Evolutionary conservation across 169 alveolate species (phyloP), one percentile per base, ranked within the genome.

Genomic region (Eimeria acervulina): DNA sequence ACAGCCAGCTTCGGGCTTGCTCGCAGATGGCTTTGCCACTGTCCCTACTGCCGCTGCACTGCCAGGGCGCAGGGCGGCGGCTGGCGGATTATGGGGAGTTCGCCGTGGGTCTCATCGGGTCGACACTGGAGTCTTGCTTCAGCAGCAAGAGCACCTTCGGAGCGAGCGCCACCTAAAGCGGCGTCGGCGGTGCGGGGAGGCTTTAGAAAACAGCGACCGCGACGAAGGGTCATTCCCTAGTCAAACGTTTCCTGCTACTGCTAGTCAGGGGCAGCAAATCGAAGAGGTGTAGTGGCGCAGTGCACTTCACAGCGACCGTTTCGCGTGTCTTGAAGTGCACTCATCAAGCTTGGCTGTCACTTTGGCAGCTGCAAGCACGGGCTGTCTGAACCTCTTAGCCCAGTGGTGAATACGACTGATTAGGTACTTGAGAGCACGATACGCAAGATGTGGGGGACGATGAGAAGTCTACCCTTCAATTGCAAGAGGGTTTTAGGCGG

Each of bases 111-210:
- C 93, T 15, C 93, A 59, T 36, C 81, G 81, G 36, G 66, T 13
- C 21, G 93, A 55, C 40, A 52, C 33, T 10, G 52, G 52, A 10
- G 44, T 36, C 66, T 17, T 28, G 44, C 13, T 28, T 21, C 93
- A 87, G 59, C 74, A 26, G n/a, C 76, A 84, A 33, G 90, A 80
- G 28, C 51, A 55, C 38, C 76, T 55, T 44, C 92, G 92, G 52
- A 51, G 44, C 63, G 93, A 61, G 40, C 93, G 93, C 23, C 59
- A 36, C n/a, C 70, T 28, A 63, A 87, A 87, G 63, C 78, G 93
- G 55, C 63, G 93, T 0, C 63, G 93, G 10, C 93, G 93, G 3
- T 55, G 81, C 81, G 93, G 81, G 40, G 93, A 87, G 83, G 8
- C 31, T 26, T 31, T 55, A 15, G 93, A 59, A 4, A 61, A 40